phyloP scores from a whole-genome alignment of 2,329 filamentous ascomycete genomes.

The Allantophomopsis cytisporea region DNA sequence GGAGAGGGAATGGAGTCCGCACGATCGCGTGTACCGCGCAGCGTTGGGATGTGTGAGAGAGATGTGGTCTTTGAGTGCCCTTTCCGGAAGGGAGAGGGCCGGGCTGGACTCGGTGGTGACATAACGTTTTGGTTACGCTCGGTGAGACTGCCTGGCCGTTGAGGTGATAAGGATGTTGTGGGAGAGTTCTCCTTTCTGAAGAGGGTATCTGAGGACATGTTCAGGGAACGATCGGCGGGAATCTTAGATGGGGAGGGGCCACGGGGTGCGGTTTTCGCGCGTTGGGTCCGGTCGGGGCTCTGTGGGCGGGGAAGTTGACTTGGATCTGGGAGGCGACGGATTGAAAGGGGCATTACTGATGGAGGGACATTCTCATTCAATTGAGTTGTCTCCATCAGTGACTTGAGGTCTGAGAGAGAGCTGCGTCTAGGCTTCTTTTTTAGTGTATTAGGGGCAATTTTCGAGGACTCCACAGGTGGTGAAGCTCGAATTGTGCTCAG shows the following conservation, averaged over 20 bases:
- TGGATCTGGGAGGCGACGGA: slow-evolving; percentile 6
- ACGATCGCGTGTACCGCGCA: slow-evolving; percentile 10
- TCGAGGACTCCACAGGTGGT: slow-evolving; percentile 26
- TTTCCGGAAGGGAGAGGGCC: no score
- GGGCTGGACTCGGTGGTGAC: slow-evolving; percentile 4
- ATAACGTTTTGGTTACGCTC: slow-evolving; percentile 17
- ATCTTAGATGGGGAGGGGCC: slow-evolving; percentile 19
- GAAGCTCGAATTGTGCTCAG: slow-evolving; percentile 17
- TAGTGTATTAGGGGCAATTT: slow-evolving; percentile 20
- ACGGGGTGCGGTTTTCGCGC: slow-evolving; percentile 13
- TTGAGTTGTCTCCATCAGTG: slow-evolving; percentile 44
- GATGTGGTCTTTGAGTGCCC: slow-evolving; percentile 13
- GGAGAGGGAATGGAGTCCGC: slow-evolving; percentile 4
- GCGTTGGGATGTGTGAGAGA: slow-evolving; percentile 17
- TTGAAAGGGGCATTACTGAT: no score
- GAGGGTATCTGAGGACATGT: slow-evolving; percentile 13
- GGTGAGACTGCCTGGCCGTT: slow-evolving; percentile 14
- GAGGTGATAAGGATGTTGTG: slow-evolving; percentile 3
- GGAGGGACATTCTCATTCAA: no score
- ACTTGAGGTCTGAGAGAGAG: slow-evolving; percentile 76
- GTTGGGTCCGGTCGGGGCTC: slow-evolving; percentile 5
- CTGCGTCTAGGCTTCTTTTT: slow-evolving; percentile 73
- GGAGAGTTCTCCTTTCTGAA: slow-evolving; percentile 13
- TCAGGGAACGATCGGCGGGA: slow-evolving; percentile 9
- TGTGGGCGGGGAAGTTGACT: no score